Evolutionary conservation across 2,329 filamentous ascomycete species (phyloP), one percentile per base, ranked within the genome.

Genomic region (Pseudofabraea citricarpa): DNA sequence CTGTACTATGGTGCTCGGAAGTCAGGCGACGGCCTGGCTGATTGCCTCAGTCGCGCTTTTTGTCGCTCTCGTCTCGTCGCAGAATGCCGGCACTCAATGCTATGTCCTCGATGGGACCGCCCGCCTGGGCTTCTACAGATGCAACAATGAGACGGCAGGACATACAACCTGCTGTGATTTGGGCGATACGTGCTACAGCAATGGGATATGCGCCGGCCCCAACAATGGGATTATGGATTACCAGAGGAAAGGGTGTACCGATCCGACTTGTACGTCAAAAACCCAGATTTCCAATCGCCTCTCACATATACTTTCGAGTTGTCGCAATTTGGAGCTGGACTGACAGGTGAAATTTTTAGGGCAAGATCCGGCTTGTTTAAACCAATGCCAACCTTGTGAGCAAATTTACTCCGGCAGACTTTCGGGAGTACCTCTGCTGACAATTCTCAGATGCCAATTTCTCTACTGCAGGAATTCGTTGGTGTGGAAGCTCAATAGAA

Each of bases 211-310:
- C 37, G 38, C 47, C 36, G 47, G 53, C 16, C 22, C 24, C 22
- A 55, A 53, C 40, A 42, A 44, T 2, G 22, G 39, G 19, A 21
- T 46, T 8, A 46, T 49, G 33, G 53, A 56, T 36, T 56, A 53
- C 36, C 36, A 55, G 26, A 46, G 53, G 40, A 52, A 55, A n/a
- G 53, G 52, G 21, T 56, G 52, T 48, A 56, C 53, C 23, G 53
- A 56, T 47, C 40, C 26, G 16, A 53, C 47, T 15, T 56, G 35
- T 36, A 36, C n/a, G 35, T 36, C 16, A n/a, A 12, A 13, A 36
- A n/a, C 35, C 18, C n/a, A 20, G 6, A 5, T 12, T 36, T 20
- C 8, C n/a, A 21, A 9, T n/a, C 6, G 35, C n/a, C n/a, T n/a
- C n/a, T n/a, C n/a, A n/a, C n/a, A n/a, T n/a, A n/a, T n/a, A n/a